These are phyloP conservation scores for Cucumis melo DNA, from an alignment of 306 rosid genomes.

Conservation along the genomic window DNA sequence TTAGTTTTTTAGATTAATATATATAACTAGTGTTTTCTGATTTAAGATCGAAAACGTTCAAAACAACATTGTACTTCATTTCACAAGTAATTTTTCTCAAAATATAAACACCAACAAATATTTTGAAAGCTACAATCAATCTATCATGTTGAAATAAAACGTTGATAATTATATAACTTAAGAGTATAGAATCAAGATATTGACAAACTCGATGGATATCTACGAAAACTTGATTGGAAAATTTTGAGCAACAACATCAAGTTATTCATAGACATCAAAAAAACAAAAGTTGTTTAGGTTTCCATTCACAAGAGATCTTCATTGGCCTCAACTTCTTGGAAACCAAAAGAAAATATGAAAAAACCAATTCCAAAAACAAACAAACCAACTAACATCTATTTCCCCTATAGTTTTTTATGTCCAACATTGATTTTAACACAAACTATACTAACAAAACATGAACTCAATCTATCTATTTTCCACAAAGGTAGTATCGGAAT, in stretches of 20 bases:
- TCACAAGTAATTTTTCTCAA: too few relatives aligned
- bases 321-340: background rate
- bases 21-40: too few relatives aligned
- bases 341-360: background rate
- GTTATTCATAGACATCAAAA: background rate
- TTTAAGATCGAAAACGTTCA: too few relatives aligned
- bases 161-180: background rate
- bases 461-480: background rate
- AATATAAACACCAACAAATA: too few relatives aligned
- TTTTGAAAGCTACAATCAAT: too few relatives aligned
- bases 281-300: background rate
- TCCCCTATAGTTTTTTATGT: background rate
- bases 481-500: slow-evolving; percentile 44
- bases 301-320: background rate
- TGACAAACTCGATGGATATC: background rate
- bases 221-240: background rate
- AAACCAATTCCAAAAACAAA: too few relatives aligned
- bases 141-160: too few relatives aligned
- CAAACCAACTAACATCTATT: background rate
- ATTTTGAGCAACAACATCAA: background rate
- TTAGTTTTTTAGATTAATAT: too few relatives aligned
- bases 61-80: too few relatives aligned
- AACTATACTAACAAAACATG: background rate
- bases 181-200: background rate
- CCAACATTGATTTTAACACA: background rate